Evolutionary conservation across 306 rosid genomes (phyloP), one percentile per base, ranked within the genome.

Genomic region (Alnus glutinosa): DNA sequence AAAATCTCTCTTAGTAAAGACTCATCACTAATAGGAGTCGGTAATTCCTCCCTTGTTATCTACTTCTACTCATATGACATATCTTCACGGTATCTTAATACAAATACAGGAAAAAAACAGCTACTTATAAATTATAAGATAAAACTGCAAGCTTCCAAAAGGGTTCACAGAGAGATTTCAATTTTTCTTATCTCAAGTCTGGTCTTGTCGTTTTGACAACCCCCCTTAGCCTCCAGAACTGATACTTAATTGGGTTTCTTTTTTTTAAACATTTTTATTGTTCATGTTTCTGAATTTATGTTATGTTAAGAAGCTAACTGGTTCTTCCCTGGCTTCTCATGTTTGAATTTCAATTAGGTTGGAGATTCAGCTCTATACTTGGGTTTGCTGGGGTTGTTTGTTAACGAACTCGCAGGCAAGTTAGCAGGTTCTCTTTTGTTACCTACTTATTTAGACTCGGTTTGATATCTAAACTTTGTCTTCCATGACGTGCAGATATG

Each of bases 351-450:
- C 34, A 4, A 75, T 75, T 81, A 94, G 98, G 97, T 92, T 83
- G 97, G 98, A 63, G 97, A 94, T 85, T 82, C 97, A 58, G 93
- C 98, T 82, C 89, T 94, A 5, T 92, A 91, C 85, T 76, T 92
- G 77, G 92, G 93, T 82, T 83, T 94, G 83, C 77, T 94, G 85
- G 98, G 97, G 71, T 84, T 93, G 90, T 94, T 94, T 91, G 92
- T 89, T 71, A 84, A 88, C 78, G 97, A 91, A 84, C 88, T 94
- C 70, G 83, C 83, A 78, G 98, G 98, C 81, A 72, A 81, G 77
- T 77, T 71, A 48, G 51, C 71, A 23, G 58, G 75, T 73, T 79
- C 57, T 30, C 28, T 59, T 75, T 32, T 51, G 30, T 18, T 72
- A 14, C 49, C n/a, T 28, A 36, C 42, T 3, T 23, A 32, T 51